A percentile compares a stretch with the other conserved stretches of the same genome.
These are phyloP conservation scores for Cruciata laevipes DNA, from an alignment of 257 asterid genomes.

Conservation along the genomic window DNA sequence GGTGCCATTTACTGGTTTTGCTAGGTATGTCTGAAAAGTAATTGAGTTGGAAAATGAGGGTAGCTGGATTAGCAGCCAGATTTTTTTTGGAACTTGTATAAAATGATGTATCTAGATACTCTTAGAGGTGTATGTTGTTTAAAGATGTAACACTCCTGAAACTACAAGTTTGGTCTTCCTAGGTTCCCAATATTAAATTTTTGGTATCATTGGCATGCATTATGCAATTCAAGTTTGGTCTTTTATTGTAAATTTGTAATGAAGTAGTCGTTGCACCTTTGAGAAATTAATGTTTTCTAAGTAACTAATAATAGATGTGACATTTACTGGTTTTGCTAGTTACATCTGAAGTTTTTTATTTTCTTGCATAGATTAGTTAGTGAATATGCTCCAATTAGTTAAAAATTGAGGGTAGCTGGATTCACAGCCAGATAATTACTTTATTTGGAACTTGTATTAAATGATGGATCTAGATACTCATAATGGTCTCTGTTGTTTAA, in stretches of 20 bases:
- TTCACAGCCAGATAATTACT: not conserved
- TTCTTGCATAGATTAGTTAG: not conserved
- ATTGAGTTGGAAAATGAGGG: constrained; percentile 1
- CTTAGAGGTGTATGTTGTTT: too few relatives aligned
- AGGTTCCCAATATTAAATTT: not conserved
- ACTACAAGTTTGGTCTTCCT: not conserved
- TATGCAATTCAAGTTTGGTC: not conserved
- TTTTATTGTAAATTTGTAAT: not conserved
- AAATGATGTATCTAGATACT: not conserved
- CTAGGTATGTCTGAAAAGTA: too few relatives aligned
- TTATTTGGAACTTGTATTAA: not conserved
- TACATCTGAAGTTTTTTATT: not conserved
- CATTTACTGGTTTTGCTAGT: not conserved
- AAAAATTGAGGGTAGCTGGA: not conserved
- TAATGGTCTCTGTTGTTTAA: not conserved
- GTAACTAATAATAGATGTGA: not conserved
- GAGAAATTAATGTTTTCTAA: not conserved
- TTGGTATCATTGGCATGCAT: not conserved
- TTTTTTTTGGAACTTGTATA: not conserved
- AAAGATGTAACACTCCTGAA: not conserved
- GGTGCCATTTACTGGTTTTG: too few relatives aligned
- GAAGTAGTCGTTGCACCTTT: not conserved
- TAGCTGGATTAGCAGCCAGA: too few relatives aligned
- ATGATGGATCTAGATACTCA: not conserved
- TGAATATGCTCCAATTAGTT: not conserved